Conservation (phyloP, 2,329 filamentous ascomycete species). For the Penicillium sp. region DNA sequence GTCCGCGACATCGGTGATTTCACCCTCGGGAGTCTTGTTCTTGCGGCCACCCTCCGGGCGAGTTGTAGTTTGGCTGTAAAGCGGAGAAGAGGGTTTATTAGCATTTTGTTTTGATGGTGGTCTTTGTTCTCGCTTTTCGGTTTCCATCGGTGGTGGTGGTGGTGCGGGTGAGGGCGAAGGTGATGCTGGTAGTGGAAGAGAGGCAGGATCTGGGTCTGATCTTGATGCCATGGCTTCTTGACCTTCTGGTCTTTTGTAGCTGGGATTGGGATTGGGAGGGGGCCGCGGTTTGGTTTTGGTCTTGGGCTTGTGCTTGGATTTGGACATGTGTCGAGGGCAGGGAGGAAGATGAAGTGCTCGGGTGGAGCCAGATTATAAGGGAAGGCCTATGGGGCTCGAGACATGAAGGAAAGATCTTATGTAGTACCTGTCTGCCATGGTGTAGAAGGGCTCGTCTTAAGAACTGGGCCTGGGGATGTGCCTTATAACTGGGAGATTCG, state of each 20-base stretch:
- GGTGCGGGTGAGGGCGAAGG: not conserved
- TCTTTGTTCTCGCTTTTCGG: not conserved
- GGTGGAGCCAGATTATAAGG: not conserved
- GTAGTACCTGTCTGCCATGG: slow-evolving; percentile 21
- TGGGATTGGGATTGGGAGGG: slow-evolving; percentile 4
- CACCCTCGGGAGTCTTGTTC: slow-evolving; percentile 8
- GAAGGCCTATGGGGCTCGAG: not conserved
- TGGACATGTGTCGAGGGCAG: not conserved
- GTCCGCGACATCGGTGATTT: not conserved
- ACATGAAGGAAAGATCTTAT: slow-evolving; percentile 4
- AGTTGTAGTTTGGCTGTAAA: slow-evolving; percentile 10
- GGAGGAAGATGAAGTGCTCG: not conserved
- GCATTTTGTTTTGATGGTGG: not conserved
- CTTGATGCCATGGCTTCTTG: not conserved
- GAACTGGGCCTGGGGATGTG: not conserved
- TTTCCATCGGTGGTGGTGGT: not conserved
- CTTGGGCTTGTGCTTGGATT: slow-evolving; percentile 3
- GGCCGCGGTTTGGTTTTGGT: slow-evolving; percentile 18
- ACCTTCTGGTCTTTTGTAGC: not conserved
- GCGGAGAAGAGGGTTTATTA: slow-evolving; percentile 10
- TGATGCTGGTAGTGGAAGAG: not conserved
- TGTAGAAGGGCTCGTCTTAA: not conserved
- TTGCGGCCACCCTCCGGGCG: slow-evolving; percentile 16
- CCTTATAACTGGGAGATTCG: not conserved
- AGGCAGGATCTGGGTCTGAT: not conserved